Evolutionary conservation across 1,284 basidiomycete species (phyloP).

Genomic region (Caloboletus inedulis): DNA sequence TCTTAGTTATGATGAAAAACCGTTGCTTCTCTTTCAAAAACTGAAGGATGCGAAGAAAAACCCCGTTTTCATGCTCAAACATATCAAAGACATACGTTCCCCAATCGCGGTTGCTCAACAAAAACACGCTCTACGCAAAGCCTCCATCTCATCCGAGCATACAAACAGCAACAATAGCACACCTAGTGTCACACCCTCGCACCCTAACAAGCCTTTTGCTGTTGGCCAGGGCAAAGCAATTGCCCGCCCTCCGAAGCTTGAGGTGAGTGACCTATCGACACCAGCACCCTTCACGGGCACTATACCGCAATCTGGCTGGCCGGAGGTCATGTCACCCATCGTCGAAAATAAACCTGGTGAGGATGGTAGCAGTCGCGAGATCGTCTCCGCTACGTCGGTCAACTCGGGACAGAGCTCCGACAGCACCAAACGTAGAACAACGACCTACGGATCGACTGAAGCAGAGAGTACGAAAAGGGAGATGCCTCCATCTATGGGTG

Average conservation of each 20-base stretch:
- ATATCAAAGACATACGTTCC: constrained; percentile 97
- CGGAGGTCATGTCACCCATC: constrained; percentile 66
- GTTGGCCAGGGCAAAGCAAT: constrained; percentile 30
- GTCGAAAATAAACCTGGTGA: constrained; percentile 48
- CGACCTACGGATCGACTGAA: constrained; percentile 21
- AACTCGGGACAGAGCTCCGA: constrained; percentile 20
- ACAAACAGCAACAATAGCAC: constrained; percentile 17
- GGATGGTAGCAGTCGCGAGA: constrained; percentile 21
- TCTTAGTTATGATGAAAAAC: constrained; percentile 97
- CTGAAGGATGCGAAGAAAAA: constrained; percentile 97
- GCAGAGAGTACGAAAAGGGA: constrained; percentile 41
- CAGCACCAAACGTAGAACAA: constrained; percentile 14
- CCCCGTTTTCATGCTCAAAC: constrained; percentile 98
- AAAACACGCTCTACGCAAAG: constrained; percentile 85
- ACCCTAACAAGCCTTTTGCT: constrained; percentile 25
- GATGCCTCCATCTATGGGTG: constrained; percentile 54
- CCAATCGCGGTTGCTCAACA: constrained; percentile 94
- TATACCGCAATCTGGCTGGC: constrained; percentile 67
- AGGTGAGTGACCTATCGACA: constrained; percentile 53
- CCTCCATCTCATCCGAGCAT: constrained; percentile 41
- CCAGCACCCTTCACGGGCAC: constrained; percentile 47
- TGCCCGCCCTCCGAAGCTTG: constrained; percentile 59
- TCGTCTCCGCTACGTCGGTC: constrained; percentile 20
- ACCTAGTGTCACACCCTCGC: constrained; percentile 20
- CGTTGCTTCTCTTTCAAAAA: constrained; percentile 93